Base-by-base conservation (phyloP, 2,329 filamentous ascomycete species). In the Daldinia sp. region DNA sequence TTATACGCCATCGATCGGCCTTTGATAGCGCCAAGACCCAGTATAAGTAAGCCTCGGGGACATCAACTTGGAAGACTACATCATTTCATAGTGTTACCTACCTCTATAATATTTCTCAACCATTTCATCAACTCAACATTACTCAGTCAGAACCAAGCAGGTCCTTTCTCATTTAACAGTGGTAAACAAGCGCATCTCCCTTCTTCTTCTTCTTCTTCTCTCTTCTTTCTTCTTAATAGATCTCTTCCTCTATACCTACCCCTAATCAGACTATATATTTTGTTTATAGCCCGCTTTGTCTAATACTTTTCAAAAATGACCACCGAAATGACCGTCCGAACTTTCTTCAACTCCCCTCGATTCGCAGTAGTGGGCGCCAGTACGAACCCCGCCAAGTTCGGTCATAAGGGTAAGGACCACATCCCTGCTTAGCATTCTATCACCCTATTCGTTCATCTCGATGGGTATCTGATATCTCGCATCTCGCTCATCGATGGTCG, bases 351-450 rank as follows among this genome's bases (percentile, higher is more conserved):
- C 3, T 90, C 90, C 6, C 86, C 90, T 23, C 83, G 85, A 68
- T 97, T 94, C 76, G 94, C 94, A 61, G 94, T 97, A 25, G 93
- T 94, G 17, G 94, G 94, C 71, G 94, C 94, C 34, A 94, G 90
- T 75, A 91, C 91, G 53, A 93, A 96, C 78, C 83, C 90, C 37
- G 81, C 83, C 74, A 97, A 97, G 77, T 97, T 91, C 74, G 94
- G 95, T 21, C 90, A 97, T 78, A 94, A 93, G 81, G 88, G 93
- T 94, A 77, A 60, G 80, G 73, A 23, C 27, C 21, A 43, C 35
- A 39, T 35, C 23, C 52, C 27, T 47, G 11, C 13, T 48, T 43
- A 34, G 30, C 21, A 50, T n/a, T 15, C 19, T 39, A 37, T 32
- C 53, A 43, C 10, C 43, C 29, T 17, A 34, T 50, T 58, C 27